Percentiles rank a stretch among this genome's conserved stretches.
Conservation (phyloP, 176 grass and related monocot genomes). For the Avena atlantica region DNA sequence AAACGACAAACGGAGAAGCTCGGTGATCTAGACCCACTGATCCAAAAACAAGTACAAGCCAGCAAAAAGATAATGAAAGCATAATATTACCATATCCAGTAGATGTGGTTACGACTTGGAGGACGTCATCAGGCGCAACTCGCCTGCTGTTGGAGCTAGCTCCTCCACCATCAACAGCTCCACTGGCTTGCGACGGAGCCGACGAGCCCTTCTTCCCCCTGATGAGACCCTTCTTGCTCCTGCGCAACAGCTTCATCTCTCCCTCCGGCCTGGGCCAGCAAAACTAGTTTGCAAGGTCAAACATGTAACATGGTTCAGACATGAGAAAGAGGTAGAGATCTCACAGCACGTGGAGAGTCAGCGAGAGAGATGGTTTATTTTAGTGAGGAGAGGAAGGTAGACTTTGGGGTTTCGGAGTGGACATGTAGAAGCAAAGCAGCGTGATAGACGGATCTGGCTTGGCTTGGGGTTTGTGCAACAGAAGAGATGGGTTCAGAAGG, state of each 20-base stretch:
- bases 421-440: conserved; percentile 17
- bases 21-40: neutral
- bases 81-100: neutral
- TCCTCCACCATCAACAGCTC: conserved; percentile 14
- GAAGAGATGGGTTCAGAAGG: neutral
- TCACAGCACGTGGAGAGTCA: neutral
- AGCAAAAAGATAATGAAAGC: neutral
- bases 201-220: conserved; percentile 2
- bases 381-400: neutral
- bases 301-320: neutral
- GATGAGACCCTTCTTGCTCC: neutral
- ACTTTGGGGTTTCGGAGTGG: neutral
- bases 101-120: neutral
- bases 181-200: neutral
- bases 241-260: conserved; percentile 9
- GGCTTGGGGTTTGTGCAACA: conserved; percentile 13
- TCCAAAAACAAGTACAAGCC: neutral
- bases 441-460: conserved; percentile 28
- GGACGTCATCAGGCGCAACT: neutral
- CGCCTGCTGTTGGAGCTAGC: conserved; percentile 1
- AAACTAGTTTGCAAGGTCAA: conserved; percentile 20
- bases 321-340: conserved; percentile 6
- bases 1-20: neutral
- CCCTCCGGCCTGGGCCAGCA: neutral
- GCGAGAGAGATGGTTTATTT: neutral